Evolutionary conservation across 2,329 filamentous ascomycete species (phyloP).

Genomic region (Plectosphaerella plurivora): DNA sequence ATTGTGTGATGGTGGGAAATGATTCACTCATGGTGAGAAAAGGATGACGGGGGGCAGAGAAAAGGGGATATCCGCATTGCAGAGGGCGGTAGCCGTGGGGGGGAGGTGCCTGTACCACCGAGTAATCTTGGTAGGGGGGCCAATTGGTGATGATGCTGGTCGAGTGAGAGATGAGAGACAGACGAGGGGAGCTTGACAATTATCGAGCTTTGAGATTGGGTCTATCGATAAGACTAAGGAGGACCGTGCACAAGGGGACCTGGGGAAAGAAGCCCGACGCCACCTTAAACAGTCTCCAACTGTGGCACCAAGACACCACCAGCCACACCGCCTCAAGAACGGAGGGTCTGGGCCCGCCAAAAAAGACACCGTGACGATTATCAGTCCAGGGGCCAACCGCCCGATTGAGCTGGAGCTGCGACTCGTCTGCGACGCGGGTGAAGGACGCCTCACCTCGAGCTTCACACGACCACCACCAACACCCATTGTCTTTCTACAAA

Average conservation of each 20-base stretch:
- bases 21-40: constrained; percentile 63
- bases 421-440: too few relatives aligned
- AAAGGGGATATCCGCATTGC: constrained; percentile 8
- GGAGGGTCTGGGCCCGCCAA: too few relatives aligned
- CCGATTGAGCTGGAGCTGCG: too few relatives aligned
- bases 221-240: too few relatives aligned
- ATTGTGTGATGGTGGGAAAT: constrained; percentile 85
- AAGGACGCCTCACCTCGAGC: background rate
- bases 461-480: background rate
- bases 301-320: too few relatives aligned
- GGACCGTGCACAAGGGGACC: too few relatives aligned
- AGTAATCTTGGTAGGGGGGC: background rate
- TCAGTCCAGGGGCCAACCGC: too few relatives aligned
- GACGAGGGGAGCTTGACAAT: background rate
- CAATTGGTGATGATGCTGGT: background rate
- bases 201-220: background rate
- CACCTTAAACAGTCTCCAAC: too few relatives aligned
- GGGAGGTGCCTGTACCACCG: constrained; percentile 2
- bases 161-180: background rate
- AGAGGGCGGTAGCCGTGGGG: constrained; percentile 6
- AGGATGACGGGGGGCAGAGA: background rate
- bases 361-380: background rate
- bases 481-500: background rate
- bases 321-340: too few relatives aligned
- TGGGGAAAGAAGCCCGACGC: too few relatives aligned